Base-by-base conservation (phyloP, 1,139 yeast genomes). In the Geotrichum armillariae region DNA sequence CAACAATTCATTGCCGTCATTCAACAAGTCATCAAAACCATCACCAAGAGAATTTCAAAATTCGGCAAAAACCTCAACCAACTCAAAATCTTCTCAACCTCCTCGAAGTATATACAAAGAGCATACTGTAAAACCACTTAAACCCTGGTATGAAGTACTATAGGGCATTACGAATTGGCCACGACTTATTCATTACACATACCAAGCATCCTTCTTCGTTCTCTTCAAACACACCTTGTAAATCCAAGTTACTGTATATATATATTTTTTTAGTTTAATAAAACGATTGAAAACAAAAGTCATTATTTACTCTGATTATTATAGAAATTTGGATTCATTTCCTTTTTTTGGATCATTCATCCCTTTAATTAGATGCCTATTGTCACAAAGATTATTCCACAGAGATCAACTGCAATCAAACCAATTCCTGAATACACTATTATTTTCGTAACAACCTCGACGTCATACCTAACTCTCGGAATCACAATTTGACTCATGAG, bases 381-480 rank as follows among this genome's bases (percentile, higher is more conserved):
- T 1, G 47, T n/a, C 37, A 49, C 47, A 47, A 60, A 64, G 8
- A 62, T 41, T 14, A 53, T 37, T 23, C 61, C 61, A 29, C 59
- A 53, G 6, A 57, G 40, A 47, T 56, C 61, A 20, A 55, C 52
- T 3, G 62, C 59, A 36, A 64, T 56, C 23, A 70, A 59, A 0
- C 88, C 73, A 23, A 88, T 78, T 0, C 95, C 95, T 2, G 85
- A 82, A 65, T 89, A 89, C 1, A 87, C 85, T 17, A 84, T 71
- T 53, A 86, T 66, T 60, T 91, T 74, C 11, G 93, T 88, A 40
- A 86, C 71, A 16, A 85, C 85, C 57, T 84, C 91, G 27, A 85
- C 83, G 56, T 85, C 93, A 60, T 82, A 83, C 49, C 90, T 71
- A 9, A 80, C 65, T 31, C 75, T 62, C 2, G 73, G 73, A 18